A percentile compares a stretch with the other conserved stretches of the same genome.
phyloP scores from a whole-genome alignment of 2,329 filamentous ascomycete genomes.

The Fusarium sp. region DNA sequence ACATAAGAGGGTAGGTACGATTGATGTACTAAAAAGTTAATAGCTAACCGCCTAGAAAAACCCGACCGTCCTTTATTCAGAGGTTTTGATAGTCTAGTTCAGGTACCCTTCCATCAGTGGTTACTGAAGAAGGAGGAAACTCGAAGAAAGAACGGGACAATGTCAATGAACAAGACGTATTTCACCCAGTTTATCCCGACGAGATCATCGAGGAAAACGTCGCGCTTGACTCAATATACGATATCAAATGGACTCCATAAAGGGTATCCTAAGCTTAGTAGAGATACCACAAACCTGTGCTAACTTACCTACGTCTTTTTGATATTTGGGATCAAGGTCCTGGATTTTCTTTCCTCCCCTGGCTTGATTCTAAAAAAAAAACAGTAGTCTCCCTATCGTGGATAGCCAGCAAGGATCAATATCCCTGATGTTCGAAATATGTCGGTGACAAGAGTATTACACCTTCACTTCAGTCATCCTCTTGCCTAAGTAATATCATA shows the following conservation, averaged over 20 bases:
- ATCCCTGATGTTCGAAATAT: background rate
- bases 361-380: background rate
- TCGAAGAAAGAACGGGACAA: background rate
- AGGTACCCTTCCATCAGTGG: background rate
- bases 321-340: background rate
- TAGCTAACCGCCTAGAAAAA: background rate
- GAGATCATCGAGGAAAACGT: background rate
- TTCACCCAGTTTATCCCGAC: background rate
- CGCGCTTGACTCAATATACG: background rate
- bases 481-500: background rate
- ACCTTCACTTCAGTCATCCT: background rate
- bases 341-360: background rate
- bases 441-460: background rate
- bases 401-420: background rate
- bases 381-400: background rate
- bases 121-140: background rate
- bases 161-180: background rate
- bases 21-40: background rate
- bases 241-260: background rate
- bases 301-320: background rate
- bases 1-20: background rate
- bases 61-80: background rate
- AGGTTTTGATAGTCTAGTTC: background rate
- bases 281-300: background rate
- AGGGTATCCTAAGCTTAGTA: background rate